These are phyloP conservation scores for Russula griseocarnosa DNA, from an alignment of 768 basidiomycete genomes.

Conservation along the genomic window DNA sequence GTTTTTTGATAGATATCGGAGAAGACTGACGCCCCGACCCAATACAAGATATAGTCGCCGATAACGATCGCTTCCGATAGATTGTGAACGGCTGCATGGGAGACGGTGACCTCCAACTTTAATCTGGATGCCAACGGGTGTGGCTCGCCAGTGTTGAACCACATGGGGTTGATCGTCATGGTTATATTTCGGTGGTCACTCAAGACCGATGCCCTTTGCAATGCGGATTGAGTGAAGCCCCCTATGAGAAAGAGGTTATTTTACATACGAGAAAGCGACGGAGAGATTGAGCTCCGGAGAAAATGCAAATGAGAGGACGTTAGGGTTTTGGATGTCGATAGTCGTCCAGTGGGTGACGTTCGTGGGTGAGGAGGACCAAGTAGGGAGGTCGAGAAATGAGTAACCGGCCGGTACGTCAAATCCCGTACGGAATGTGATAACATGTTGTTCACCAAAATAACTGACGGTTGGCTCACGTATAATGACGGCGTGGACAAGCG, in stretches of 20 bases:
- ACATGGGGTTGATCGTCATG: conserved; percentile 9
- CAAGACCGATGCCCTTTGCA: conserved; percentile 1
- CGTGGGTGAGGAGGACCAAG: not conserved
- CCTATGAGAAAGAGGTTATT: not conserved
- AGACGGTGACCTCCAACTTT: conserved; percentile 1
- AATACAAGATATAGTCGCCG: conserved; percentile 21
- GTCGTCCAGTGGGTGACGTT: conserved; percentile 4
- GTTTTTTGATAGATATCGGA: not conserved
- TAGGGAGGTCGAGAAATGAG: conserved; percentile 16
- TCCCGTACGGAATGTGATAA: conserved; percentile 8
- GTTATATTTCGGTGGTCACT: not conserved
- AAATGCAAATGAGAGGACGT: conserved; percentile 16
- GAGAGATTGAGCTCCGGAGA: conserved; percentile 20
- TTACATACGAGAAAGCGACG: conserved; percentile 17
- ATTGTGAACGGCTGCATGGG: conserved; percentile 11
- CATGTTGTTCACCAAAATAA: conserved; percentile 8
- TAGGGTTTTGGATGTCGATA: conserved; percentile 1
- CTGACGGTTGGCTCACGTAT: not conserved
- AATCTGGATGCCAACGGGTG: conserved; percentile 15
- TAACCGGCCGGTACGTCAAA: not conserved
- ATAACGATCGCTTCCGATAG: conserved; percentile 16
- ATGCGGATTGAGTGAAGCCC: not conserved
- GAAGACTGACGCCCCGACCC: conserved; percentile 4
- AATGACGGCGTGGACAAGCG: not conserved
- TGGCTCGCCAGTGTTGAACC: conserved; percentile 11